Base-by-base conservation (phyloP, 352 stramenopile species). In the Pythium folliculosum region DNA sequence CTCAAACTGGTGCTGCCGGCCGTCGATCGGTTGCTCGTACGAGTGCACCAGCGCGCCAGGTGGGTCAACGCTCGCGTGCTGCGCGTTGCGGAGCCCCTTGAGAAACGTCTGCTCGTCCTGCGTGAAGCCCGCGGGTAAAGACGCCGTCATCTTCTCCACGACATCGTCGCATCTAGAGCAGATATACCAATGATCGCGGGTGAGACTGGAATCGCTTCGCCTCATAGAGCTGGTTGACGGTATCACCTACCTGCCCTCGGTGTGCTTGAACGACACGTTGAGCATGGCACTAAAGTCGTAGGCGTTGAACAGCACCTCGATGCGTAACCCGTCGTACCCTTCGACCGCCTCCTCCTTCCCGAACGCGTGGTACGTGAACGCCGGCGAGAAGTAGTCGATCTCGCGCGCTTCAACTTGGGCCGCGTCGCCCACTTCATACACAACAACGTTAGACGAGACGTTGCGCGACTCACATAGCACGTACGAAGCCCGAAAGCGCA, bases 361-460 rank as follows among this genome's bases (percentile, higher is more conserved):
- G 55, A 93, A 94, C 27, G 80, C 78, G 47, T 95, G 87, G 68
- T 95, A 95, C 57, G 87, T 91, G 70, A 92, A 94, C 48, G 76
- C 77, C 16, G 87, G 87, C 19, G 69, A 68, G 65, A 94, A 94
- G 60, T 65, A 84, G 13, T 77, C 51, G 30, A 83, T 72, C 44
- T 59, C 67, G 38, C 76, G 57, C 14, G 75, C 66, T 66, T 86
- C 70, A 77, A 83, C 66, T 64, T 85, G 75, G 30, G 71, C 50
- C 10, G 45, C 60, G 25, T 78, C 65, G 22, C 63, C 80, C 63
- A 82, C 81, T 90, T 67, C 49, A 60, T 9, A 19, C 40, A 58
- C 17, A 38, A 60, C n/a, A 8, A 58, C 0, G 49, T 44, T 51
- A 30, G 19, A 60, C 35, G 38, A 23, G 13, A 58, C 21, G 12